These are phyloP conservation scores for Termitomyces sp. DNA, from an alignment of 768 basidiomycete species.

Conservation along the genomic window DNA sequence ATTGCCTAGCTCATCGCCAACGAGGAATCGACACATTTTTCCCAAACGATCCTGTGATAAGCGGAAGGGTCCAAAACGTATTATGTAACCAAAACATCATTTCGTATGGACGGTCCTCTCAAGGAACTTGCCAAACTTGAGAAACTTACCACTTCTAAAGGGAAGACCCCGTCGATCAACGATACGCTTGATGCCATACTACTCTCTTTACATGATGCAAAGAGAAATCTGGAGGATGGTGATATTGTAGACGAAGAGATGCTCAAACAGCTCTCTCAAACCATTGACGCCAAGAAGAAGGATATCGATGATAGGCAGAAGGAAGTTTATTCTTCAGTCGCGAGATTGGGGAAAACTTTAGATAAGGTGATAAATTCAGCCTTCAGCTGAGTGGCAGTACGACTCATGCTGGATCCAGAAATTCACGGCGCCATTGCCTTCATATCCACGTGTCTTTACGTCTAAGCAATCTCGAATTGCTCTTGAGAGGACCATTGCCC, in stretches of 20 bases:
- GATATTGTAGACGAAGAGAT: conserved; percentile 41
- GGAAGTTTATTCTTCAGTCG: conserved; percentile 74
- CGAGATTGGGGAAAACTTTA: conserved; percentile 76
- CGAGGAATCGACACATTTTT: conserved; percentile 60
- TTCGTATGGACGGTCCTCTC: conserved; percentile 61
- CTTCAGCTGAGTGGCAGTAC: neutral
- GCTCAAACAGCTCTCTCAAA: conserved; percentile 44
- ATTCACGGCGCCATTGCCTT: conserved; percentile 54
- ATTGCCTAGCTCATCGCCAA: conserved; percentile 76
- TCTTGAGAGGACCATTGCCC: conserved; percentile 63
- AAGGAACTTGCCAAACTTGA: conserved; percentile 81
- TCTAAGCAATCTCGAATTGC: conserved; percentile 54
- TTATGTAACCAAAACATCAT: conserved; percentile 9
- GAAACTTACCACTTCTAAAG: conserved; percentile 48
- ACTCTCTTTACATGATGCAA: conserved; percentile 48
- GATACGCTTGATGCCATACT: conserved; percentile 65
- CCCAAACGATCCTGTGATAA: neutral
- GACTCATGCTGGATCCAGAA: conserved; percentile 30
- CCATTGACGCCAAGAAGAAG: conserved; percentile 69
- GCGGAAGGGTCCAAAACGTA: neutral
- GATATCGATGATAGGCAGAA: conserved; percentile 87
- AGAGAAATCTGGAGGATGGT: conserved; percentile 43
- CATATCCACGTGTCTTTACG: conserved; percentile 62
- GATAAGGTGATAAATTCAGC: conserved; percentile 83
- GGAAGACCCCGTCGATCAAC: conserved; percentile 46